Conservation (phyloP, 495 filamentous ascomycete species). For the Aspergillus avenaceus region DNA sequence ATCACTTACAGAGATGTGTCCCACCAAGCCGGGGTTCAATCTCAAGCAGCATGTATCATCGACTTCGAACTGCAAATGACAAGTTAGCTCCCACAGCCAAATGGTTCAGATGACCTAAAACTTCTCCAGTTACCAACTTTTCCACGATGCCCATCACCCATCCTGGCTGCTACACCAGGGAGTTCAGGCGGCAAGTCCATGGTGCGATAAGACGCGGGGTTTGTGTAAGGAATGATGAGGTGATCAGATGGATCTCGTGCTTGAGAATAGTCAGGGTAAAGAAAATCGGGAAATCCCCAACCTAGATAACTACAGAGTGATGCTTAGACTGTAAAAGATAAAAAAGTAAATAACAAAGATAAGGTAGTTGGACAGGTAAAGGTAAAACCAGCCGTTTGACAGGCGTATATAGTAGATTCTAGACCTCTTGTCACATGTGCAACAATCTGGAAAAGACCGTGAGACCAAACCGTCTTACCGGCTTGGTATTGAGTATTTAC, state of each 20-base stretch:
- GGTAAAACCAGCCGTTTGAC: no score
- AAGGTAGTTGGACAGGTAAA: no score
- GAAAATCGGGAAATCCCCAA: neutral
- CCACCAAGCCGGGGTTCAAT: slow-evolving; percentile 22
- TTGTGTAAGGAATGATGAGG: neutral
- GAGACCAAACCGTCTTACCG: no score
- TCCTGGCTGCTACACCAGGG: neutral
- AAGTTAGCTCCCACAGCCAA: neutral
- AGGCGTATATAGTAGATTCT: neutral
- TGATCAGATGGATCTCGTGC: neutral
- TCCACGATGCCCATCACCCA: neutral
- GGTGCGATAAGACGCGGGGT: neutral
- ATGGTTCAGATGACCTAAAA: neutral
- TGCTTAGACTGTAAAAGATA: no score
- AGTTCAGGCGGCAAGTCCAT: neutral
- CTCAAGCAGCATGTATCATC: slow-evolving; percentile 26
- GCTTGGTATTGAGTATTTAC: no score
- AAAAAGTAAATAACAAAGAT: no score
- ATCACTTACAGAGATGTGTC: slow-evolving; percentile 20
- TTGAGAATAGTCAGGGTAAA: neutral
- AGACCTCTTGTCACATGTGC: neutral
- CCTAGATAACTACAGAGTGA: no score
- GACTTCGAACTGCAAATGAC: slow-evolving; percentile 13
- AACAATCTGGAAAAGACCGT: no score
- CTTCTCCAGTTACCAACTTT: neutral